Evolutionary conservation across 1,139 yeast genomes (phyloP).

Genomic region (Blastobotrys indianensis): DNA sequence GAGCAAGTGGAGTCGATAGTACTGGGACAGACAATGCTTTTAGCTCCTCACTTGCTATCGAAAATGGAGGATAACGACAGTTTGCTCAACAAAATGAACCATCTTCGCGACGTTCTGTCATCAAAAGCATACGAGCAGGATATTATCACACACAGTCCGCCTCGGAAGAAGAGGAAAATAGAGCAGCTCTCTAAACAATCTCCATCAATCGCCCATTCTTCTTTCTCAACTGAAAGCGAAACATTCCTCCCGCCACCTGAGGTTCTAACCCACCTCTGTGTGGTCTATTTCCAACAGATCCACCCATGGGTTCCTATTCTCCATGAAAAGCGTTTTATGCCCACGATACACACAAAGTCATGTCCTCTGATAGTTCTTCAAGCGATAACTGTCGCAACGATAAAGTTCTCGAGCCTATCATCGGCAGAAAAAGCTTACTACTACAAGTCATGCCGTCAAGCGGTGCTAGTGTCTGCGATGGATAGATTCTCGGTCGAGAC

Average conservation of each 20-base stretch:
- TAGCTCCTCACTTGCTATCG: slow-evolving; percentile 3
- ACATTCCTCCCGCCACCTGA: slow-evolving; percentile 11
- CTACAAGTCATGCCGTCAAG: slow-evolving; percentile 16
- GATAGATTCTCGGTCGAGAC: slow-evolving; percentile 22
- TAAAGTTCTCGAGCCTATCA: slow-evolving; percentile 15
- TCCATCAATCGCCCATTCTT: neutral
- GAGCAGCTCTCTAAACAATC: neutral
- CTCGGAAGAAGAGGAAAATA: neutral
- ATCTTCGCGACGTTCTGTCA: neutral
- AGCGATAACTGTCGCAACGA: slow-evolving; percentile 20
- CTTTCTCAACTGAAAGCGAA: neutral
- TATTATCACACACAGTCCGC: neutral
- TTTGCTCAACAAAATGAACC: neutral
- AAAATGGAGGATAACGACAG: neutral
- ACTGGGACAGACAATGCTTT: slow-evolving; percentile 6
- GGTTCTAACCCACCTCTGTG: slow-evolving; percentile 10
- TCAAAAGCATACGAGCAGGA: neutral
- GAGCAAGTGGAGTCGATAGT: slow-evolving; percentile 7
- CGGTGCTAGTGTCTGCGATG: slow-evolving; percentile 18
- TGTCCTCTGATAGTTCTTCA: slow-evolving; percentile 15
- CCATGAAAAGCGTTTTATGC: slow-evolving; percentile 14
- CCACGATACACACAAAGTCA: slow-evolving; percentile 8
- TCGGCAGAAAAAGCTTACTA: slow-evolving; percentile 6
- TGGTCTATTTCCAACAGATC: slow-evolving; percentile 14
- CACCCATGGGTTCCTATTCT: slow-evolving; percentile 22